phyloP scores from a whole-genome alignment of 2,329 filamentous ascomycete species.

The Diplodia mutila region DNA sequence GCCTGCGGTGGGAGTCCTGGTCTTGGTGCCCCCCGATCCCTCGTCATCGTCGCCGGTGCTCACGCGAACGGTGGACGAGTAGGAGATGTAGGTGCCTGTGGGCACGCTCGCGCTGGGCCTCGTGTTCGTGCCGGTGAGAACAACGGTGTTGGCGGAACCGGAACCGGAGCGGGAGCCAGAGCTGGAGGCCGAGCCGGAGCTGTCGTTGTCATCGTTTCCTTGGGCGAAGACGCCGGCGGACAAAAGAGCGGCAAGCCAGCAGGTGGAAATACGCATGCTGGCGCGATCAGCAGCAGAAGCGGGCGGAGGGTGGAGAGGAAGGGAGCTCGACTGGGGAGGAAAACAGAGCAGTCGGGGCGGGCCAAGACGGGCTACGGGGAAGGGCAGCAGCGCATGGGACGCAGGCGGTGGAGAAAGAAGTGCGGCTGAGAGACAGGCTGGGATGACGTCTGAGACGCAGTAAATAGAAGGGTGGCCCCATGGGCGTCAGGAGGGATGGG shows the following conservation, averaged over 20 bases:
- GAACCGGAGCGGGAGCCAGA: background rate
- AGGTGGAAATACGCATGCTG: conserved; percentile 21
- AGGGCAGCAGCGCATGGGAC: background rate
- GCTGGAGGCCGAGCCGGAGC: background rate
- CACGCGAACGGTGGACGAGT: conserved; percentile 14
- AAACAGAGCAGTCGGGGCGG: conserved; percentile 5
- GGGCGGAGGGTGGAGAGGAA: conserved; percentile 14
- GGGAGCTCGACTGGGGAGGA: conserved; percentile 11
- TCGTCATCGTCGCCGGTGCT: conserved; percentile 4
- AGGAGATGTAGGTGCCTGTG: conserved; percentile 25
- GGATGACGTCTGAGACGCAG: conserved; percentile 20
- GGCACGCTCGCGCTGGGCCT: conserved; percentile 5
- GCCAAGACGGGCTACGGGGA: background rate
- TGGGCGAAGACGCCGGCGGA: conserved; percentile 15
- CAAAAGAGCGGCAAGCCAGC: conserved; percentile 10
- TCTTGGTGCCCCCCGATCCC: background rate
- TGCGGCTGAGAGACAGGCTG: background rate
- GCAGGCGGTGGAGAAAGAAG: conserved; percentile 5
- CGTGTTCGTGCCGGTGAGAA: conserved; percentile 17
- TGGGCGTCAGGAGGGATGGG: conserved; percentile 1
- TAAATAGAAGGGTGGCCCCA: conserved; percentile 16
- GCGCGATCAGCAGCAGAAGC: conserved; percentile 5
- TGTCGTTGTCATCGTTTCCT: conserved; percentile 1
- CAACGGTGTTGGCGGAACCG: background rate
- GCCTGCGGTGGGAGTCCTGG: conserved; percentile 8